Conservation (phyloP, 208 protist genomes). For the Herpetomonas samuelpessoai region DNA sequence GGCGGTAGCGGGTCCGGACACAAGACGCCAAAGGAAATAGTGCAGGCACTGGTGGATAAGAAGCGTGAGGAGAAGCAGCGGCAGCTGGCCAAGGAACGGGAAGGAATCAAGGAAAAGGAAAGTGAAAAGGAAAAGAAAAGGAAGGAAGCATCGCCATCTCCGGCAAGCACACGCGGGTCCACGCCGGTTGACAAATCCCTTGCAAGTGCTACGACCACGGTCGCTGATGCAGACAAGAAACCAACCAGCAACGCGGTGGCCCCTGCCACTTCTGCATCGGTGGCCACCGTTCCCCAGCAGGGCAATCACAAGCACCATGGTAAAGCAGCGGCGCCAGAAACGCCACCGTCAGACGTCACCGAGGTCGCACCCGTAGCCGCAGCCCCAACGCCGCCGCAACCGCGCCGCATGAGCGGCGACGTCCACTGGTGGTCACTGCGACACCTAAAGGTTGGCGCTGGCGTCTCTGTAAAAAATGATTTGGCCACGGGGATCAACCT, state of each 20-base stretch:
- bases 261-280: neutral
- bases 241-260: too few species aligned
- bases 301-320: neutral
- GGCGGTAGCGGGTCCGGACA: neutral
- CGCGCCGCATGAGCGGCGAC: neutral
- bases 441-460: conserved; percentile 57
- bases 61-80: neutral
- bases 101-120: neutral
- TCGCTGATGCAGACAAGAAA: too few species aligned
- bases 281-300: neutral
- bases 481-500: conserved; percentile 69
- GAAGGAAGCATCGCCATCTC: neutral
- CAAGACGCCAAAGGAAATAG: neutral
- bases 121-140: conserved; percentile 4
- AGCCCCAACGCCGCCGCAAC: neutral
- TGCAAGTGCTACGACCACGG: neutral
- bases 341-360: too few species aligned
- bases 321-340: neutral
- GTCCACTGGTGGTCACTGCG: conserved; percentile 40
- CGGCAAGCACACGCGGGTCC: neutral
- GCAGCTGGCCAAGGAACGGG: neutral
- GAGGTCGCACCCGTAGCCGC: neutral
- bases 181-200: neutral
- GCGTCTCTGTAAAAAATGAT: conserved; percentile 66
- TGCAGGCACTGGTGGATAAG: neutral